Evolutionary conservation across 2,329 filamentous ascomycete genomes (phyloP).

Genomic region (Nothophaeocryptopus gaeumannii): DNA sequence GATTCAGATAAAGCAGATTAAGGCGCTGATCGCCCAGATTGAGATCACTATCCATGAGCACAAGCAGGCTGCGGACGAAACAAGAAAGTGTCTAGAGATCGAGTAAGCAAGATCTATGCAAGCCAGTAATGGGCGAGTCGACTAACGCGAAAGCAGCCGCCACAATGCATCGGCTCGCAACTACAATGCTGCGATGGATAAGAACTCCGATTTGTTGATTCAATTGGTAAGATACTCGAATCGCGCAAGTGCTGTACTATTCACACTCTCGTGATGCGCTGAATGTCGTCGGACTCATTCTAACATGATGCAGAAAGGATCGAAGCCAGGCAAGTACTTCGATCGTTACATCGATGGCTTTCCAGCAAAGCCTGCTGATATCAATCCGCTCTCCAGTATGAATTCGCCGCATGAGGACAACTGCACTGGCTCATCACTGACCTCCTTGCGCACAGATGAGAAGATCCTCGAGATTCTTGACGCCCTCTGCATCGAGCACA

Average conservation of each 20-base stretch:
- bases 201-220: background rate
- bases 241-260: background rate
- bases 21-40: too few relatives aligned
- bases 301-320: background rate
- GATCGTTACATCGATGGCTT: background rate
- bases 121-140: too few relatives aligned
- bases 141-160: background rate
- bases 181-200: conserved; percentile 2
- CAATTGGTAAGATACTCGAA: background rate
- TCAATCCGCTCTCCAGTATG: background rate
- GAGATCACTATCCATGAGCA: too few relatives aligned
- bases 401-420: background rate
- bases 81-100: too few relatives aligned
- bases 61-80: too few relatives aligned
- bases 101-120: too few relatives aligned
- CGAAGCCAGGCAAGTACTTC: background rate
- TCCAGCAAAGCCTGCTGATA: background rate
- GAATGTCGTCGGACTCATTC: too few relatives aligned
- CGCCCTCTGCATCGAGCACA: background rate
- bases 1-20: too few relatives aligned
- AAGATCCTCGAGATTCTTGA: background rate
- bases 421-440: background rate
- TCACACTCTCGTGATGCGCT: too few relatives aligned
- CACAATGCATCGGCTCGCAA: conserved; percentile 1
- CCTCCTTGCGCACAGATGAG: background rate